Conservation (phyloP, 2,329 filamentous ascomycete genomes). For the Pestalotiopsis sp. region DNA sequence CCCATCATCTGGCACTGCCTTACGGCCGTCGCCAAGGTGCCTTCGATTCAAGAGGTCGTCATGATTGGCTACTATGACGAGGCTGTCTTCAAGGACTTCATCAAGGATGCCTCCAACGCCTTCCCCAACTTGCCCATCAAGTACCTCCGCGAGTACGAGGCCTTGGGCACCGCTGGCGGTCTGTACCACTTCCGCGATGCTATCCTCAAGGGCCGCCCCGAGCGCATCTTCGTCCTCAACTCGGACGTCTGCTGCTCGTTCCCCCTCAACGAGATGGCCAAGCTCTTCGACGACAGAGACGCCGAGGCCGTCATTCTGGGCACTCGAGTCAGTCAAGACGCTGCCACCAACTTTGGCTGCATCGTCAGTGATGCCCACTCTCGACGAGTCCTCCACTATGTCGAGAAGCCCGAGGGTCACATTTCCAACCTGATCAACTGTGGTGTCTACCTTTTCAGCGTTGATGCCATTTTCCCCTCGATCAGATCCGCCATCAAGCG, state of each 20-base stretch:
- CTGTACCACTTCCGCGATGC: conserved; percentile 99
- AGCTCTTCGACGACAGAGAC: conserved; percentile 90
- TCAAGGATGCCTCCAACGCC: conserved; percentile 83
- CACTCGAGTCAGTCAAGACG: conserved; percentile 86
- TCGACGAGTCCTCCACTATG: conserved; percentile 95
- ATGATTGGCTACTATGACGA: conserved; percentile 99
- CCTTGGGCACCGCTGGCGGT: conserved; percentile 91
- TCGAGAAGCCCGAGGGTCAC: conserved; percentile 97
- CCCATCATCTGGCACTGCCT: conserved; percentile 99
- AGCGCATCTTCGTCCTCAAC: conserved; percentile 96
- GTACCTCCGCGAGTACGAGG: conserved; percentile 97
- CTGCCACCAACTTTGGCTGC: conserved; percentile 95
- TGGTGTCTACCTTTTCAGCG: conserved; percentile 95
- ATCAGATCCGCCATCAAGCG: conserved; percentile 95
- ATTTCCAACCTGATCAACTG: conserved; percentile 99
- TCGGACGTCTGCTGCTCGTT: conserved; percentile 99
- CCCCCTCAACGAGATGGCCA: conserved; percentile 93
- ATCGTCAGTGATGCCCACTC: conserved; percentile 94
- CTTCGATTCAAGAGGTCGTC: conserved; percentile 91
- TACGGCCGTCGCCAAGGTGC: conserved; percentile 85
- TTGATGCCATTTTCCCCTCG: conserved; percentile 93
- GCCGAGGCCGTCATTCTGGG: conserved; percentile 96
- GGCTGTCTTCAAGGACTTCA: conserved; percentile 94
- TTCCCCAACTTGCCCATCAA: conserved; percentile 89
- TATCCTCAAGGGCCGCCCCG: conserved; percentile 92